These are phyloP conservation scores for Candida maesae DNA, from an alignment of 805 yeast species.

Conservation along the genomic window DNA sequence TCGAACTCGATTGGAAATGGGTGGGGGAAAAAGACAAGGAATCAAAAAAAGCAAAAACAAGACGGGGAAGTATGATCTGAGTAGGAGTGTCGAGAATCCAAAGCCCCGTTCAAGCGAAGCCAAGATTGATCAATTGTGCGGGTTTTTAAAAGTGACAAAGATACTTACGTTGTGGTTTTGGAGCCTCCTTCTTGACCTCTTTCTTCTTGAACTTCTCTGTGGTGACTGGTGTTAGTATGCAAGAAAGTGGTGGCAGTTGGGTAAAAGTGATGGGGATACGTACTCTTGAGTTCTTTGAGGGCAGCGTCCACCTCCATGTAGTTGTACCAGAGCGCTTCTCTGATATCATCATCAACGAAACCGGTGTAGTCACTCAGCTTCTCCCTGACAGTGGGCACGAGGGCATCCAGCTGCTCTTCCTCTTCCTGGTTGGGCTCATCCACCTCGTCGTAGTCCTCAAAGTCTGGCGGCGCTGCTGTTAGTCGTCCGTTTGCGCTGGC, in stretches of 20 bases:
- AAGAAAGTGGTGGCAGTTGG: too few relatives aligned
- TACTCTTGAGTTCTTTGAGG: constrained; percentile 39
- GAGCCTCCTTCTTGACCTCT: constrained; percentile 2
- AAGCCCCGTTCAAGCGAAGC: neutral
- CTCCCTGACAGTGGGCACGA: constrained; percentile 41
- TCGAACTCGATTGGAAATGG: constrained; percentile 2
- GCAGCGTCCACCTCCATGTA: constrained; percentile 53
- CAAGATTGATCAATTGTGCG: constrained; percentile 5
- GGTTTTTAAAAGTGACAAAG: neutral
- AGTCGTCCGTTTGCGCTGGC: too few relatives aligned
- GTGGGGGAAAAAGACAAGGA: constrained; percentile 4
- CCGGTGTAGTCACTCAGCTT: constrained; percentile 35
- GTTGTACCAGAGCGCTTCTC: constrained; percentile 56
- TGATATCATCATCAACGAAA: constrained; percentile 46
- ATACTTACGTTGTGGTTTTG: constrained; percentile 45
- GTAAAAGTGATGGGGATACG: constrained; percentile 5
- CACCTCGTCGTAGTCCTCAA: constrained; percentile 29
- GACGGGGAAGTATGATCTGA: neutral
- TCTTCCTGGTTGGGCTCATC: constrained; percentile 37
- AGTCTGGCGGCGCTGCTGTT: constrained; percentile 4
- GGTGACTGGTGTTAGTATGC: constrained; percentile 3
- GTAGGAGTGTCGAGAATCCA: constrained; percentile 4
- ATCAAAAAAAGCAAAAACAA: constrained; percentile 1
- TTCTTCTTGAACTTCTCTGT: constrained; percentile 24
- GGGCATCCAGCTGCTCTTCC: constrained; percentile 36